Evolutionary conservation across 2,329 filamentous ascomycete genomes (phyloP).

Genomic region (Xylaria sp.): DNA sequence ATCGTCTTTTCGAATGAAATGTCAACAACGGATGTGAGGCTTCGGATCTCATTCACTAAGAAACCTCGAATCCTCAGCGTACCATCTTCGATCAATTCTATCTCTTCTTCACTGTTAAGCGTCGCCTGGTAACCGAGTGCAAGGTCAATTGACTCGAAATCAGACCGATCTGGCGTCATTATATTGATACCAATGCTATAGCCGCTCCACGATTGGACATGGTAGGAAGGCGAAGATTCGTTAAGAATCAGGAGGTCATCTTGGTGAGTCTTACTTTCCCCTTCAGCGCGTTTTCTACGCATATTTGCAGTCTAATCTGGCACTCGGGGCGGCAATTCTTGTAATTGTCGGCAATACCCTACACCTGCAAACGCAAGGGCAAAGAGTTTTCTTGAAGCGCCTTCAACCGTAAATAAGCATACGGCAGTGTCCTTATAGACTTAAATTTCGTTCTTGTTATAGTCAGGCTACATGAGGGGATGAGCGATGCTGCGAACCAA

Average conservation of each 20-base stretch:
- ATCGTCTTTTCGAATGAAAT: conserved; percentile 16
- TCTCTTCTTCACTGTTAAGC: conserved; percentile 6
- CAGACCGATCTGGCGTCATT: conserved; percentile 2
- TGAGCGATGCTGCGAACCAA: conserved; percentile 13
- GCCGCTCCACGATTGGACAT: conserved; percentile 6
- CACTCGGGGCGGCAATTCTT: conserved; percentile 14
- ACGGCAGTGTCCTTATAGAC: conserved; percentile 15
- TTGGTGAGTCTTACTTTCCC: neutral
- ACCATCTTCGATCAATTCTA: conserved; percentile 6
- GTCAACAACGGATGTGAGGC: conserved; percentile 14
- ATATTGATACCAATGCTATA: conserved; percentile 11
- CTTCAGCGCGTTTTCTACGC: conserved; percentile 5
- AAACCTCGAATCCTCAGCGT: conserved; percentile 5
- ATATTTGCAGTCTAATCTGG: conserved; percentile 18
- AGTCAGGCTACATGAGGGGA: conserved; percentile 14
- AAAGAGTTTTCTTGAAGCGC: conserved; percentile 9
- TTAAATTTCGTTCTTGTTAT: conserved; percentile 15
- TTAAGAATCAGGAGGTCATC: neutral
- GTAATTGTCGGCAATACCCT: conserved; percentile 11
- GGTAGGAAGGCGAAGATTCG: conserved; percentile 13
- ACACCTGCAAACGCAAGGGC: conserved; percentile 10
- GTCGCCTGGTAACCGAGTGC: conserved; percentile 15
- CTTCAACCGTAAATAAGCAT: conserved; percentile 13
- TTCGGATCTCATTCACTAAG: conserved; percentile 11
- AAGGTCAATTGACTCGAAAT: neutral